phyloP scores from a whole-genome alignment of 106 monocot genomes.

The Allium sativum region DNA sequence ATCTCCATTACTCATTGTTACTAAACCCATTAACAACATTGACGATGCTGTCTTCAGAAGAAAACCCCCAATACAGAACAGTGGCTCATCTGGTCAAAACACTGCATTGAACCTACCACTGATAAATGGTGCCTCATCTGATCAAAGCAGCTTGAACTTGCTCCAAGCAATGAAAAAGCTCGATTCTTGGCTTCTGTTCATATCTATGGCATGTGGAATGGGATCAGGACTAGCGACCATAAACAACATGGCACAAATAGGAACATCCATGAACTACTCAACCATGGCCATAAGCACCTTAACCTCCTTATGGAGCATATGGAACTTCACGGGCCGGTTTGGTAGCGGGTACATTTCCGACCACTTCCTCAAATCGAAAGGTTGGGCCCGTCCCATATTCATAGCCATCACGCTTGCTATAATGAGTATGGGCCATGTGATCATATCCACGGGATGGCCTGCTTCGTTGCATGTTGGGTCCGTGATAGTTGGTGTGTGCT shows the following conservation, averaged over 20 bases:
- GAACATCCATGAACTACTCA: constrained; percentile 56
- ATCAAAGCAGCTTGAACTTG: constrained; percentile 22
- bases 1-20: constrained; percentile 34
- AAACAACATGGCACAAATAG: constrained; percentile 87
- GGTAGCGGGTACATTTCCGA: constrained; percentile 67
- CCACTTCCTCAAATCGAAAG: constrained; percentile 37
- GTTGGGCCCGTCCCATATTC: constrained; percentile 52
- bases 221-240: constrained; percentile 89
- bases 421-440: constrained; percentile 66
- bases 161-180: constrained; percentile 40
- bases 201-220: constrained; percentile 85
- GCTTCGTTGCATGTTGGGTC: constrained; percentile 62
- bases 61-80: constrained; percentile 14
- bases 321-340: constrained; percentile 90
- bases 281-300: constrained; percentile 34
- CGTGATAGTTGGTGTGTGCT: constrained; percentile 68
- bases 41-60: constrained; percentile 3
- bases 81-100: not conserved
- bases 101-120: no score
- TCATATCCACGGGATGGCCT: constrained; percentile 53
- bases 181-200: constrained; percentile 81
- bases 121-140: no score
- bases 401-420: constrained; percentile 49
- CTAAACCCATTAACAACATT: constrained; percentile 26
- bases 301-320: constrained; percentile 92